Base-by-base conservation (phyloP, 306 rosid species). In the Cucurbita argyrosperma region DNA sequence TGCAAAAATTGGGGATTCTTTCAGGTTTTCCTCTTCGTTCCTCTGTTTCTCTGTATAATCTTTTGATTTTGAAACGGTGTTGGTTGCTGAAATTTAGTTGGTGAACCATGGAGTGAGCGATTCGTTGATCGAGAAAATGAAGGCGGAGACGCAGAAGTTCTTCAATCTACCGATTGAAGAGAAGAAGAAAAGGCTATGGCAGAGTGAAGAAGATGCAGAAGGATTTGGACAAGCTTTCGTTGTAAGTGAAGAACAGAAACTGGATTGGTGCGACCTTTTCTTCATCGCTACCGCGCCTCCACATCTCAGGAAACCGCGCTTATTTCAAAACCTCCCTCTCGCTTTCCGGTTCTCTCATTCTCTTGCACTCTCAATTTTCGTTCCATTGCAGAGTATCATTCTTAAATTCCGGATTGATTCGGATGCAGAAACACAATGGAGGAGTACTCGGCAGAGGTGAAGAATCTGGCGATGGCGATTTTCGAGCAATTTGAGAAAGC, bases 201-300 rank as follows among this genome's bases (percentile, higher is more conserved):
- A 85, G 23, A 71, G 4, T 3, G n/a, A 79, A 26, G 76, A 64
- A 43, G 83, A 89, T 5, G 14, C 82, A 23, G 92, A 89, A 38
- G 92, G 96, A 26, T 89, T 85, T 79, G 88, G 96, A n/a, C 91
- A 89, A 78, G 80, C 78, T 37, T 84, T 84, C 75, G 86, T 87
- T 49, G 38, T 76, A 4, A 79, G 79, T 16, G 81, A 83, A 50
- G 75, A 83, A 58, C 86, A 79, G 72, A 83, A 55, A 59, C 72
- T 84, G 71, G 90, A 87, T 37, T 89, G 92, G 92, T 76, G n/a
- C 42, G 92, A 87, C 35, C 0, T 85, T 0, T 85, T 89, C 79
- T 81, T 35, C 21, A 35, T 87, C 43, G 45, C 18, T 3, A 85
- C 90, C 0, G 84, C 52, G 62, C 90, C 90, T 7, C n/a, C 10